Base-by-base conservation (phyloP, 345 rosid species). In the Stellera chamaejasme region DNA sequence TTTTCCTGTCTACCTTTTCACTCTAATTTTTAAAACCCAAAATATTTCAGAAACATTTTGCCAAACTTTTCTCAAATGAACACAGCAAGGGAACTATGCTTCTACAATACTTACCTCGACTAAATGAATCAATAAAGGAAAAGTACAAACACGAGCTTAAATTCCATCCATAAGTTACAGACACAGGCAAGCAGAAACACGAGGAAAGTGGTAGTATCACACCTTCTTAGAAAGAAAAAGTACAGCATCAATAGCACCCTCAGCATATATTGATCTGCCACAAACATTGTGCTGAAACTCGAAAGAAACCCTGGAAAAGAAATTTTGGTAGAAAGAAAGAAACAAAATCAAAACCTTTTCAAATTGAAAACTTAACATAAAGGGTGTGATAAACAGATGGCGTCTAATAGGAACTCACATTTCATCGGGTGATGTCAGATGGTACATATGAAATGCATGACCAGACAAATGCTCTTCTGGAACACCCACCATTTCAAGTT, bases 201-300 rank as follows among this genome's bases (percentile, higher is more conserved):
- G 50, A 41, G 56, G 13, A 45, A 52, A 51, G 27, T 0, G 13
- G 53, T 49, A 63, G 69, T 3, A 59, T n/a, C 8, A 12, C 28
- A 93, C 99, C 95, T 87, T 90, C 74, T 83, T 84, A 26, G 96
- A 88, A 52, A 93, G 92, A 68, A 87, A 90, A 48, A 93, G 76
- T 43, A 83, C 75, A 2, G 97, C 92, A 64, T 93, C 99, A 43
- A 93, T 71, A 32, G 97, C 83, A 44, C 99, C 99, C 75, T 93
- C 96, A 0, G 95, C 96, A 25, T 93, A 93, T 59, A 89, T 87
- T 4, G 96, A 93, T 78, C 97, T 71, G 23, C 99, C 96, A 39
- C 97, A 87, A 28, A 93, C 97, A 63, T 93, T 93, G 65, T 93
- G 99, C 71, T 93, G 99, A 72, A 93, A 87, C 78, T 93, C 99